Conservation (phyloP, 2,329 filamentous ascomycete genomes). For the Penicillium sp. region DNA sequence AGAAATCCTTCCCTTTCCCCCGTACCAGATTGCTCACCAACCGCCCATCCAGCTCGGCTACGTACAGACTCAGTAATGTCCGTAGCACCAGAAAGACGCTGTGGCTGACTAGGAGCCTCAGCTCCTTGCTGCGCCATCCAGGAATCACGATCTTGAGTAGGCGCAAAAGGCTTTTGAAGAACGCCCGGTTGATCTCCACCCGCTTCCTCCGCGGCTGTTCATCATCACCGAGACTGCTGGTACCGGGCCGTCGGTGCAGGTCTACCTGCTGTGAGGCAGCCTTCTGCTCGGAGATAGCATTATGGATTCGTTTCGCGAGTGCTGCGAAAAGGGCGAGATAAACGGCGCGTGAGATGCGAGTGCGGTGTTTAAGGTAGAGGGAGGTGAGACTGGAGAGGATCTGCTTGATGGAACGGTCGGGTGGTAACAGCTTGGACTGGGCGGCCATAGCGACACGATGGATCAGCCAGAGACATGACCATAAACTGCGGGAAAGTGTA, state of each 20-base stretch:
- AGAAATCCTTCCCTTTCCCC: slow-evolving; percentile 83
- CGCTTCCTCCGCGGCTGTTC: slow-evolving; percentile 57
- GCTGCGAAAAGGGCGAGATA: slow-evolving; percentile 78
- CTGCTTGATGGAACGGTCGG: slow-evolving; percentile 60
- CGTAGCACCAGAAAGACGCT: slow-evolving; percentile 86
- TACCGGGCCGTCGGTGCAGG: slow-evolving; percentile 50
- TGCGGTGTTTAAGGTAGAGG: slow-evolving; percentile 74
- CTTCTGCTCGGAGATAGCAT: slow-evolving; percentile 90
- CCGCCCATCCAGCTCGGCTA: slow-evolving; percentile 89
- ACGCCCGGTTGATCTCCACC: slow-evolving; percentile 87
- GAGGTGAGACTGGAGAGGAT: slow-evolving; percentile 62
- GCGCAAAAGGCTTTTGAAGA: slow-evolving; percentile 69
- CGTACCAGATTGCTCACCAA: slow-evolving; percentile 89
- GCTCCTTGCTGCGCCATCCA: slow-evolving; percentile 82
- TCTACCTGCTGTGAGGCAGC: slow-evolving; percentile 69
- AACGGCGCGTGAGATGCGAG: slow-evolving; percentile 72
- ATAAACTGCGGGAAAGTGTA: background rate
- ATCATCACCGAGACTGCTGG: slow-evolving; percentile 34
- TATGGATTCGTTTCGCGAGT: slow-evolving; percentile 78
- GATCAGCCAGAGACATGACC: slow-evolving; percentile 23
- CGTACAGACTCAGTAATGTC: slow-evolving; percentile 89
- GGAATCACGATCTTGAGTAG: slow-evolving; percentile 84
- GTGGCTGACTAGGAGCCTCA: slow-evolving; percentile 79
- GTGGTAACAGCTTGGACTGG: slow-evolving; percentile 65
- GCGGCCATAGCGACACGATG: slow-evolving; percentile 56